Base-by-base conservation (phyloP, 2,329 filamentous ascomycete species). In the Colletotrichum filicis region DNA sequence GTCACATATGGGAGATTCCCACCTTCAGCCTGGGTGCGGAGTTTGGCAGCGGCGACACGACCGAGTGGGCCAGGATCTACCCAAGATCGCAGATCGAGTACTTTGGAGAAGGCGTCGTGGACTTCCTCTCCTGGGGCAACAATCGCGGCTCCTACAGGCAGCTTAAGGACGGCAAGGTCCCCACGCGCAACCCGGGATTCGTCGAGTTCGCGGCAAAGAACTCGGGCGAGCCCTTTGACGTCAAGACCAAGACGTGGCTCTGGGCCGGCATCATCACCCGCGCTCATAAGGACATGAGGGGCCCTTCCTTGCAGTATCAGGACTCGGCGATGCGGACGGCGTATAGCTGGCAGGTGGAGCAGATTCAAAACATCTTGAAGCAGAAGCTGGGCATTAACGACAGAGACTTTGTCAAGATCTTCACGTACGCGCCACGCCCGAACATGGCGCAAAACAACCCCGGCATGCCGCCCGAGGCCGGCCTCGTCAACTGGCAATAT, bases 1-100 rank as follows among this genome's bases (percentile, higher is more conserved):
- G 64, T 11, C 75, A 76, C 32, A 24, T 76, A 14, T 76, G 74
- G 75, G 69, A 76, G 46, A 35, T 74, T 4, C 74, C 75, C 0
- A 57, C 42, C 6, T 68, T 70, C 52, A 53, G 52, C 42, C 19
- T 52, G 42, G 49, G 64, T 30, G n/a, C 56, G 19, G 35, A n/a
- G 14, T 26, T 32, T 2, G 57, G 52, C 4, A 9, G 35, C 37
- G 16, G 26, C 55, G 22, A 46, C 8, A 19, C 46, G 19, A 42
- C 37, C 14, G 16, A 42, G 16, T 26, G 26, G 19, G 35, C 22
- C 4, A n/a, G 22, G 9, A 14, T 24, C 4, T 60, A 62, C n/a
- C 66, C 73, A 8, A 24, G 42, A 16, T 37, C 61, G 3, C 42
- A 46, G 24, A 49, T 28, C 3, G 55, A 71, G 61, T 74, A 74